A percentile compares a stretch with the other conserved stretches of the same genome.
These are phyloP conservation scores for Sporothrix euskadiensis DNA, from an alignment of 2,329 filamentous ascomycete species.

Conservation along the genomic window DNA sequence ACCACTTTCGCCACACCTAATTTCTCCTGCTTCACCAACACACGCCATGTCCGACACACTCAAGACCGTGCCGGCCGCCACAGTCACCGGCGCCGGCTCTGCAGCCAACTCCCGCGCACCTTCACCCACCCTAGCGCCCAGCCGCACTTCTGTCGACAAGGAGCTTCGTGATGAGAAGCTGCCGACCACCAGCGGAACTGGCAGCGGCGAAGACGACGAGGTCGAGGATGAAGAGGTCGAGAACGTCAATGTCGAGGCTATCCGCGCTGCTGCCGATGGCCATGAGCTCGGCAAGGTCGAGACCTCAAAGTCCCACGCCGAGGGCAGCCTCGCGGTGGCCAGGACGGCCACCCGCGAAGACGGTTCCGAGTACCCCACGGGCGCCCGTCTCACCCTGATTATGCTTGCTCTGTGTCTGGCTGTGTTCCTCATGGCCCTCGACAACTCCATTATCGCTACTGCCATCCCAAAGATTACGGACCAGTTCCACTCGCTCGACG, in stretches of 20 bases:
- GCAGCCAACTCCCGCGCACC: conserved; percentile 20
- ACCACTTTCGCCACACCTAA: background rate
- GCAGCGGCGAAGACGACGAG: conserved; percentile 9
- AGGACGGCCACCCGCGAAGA: conserved; percentile 41
- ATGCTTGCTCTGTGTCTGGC: conserved; percentile 47
- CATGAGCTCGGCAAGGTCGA: conserved; percentile 16
- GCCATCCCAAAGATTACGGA: conserved; percentile 43
- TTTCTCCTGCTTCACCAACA: background rate
- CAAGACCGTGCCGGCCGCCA: conserved; percentile 7
- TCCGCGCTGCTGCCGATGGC: conserved; percentile 17
- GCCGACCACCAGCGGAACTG: background rate
- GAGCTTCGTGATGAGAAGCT: conserved; percentile 18
- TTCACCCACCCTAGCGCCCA: conserved; percentile 27
- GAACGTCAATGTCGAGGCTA: conserved; percentile 20
- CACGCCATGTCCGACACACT: conserved; percentile 9
- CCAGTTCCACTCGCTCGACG: conserved; percentile 42
- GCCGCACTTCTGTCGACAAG: conserved; percentile 24
- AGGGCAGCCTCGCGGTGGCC: conserved; percentile 10
- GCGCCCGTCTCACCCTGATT: conserved; percentile 44
- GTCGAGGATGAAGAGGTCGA: background rate
- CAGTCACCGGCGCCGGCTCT: background rate
- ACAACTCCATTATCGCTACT: conserved; percentile 39
- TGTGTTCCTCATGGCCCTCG: conserved; percentile 49
- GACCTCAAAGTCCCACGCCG: conserved; percentile 28
- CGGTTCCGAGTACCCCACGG: conserved; percentile 43